These are phyloP conservation scores for Biscutella laevigata DNA, from an alignment of 441 rosid genomes.

Conservation along the genomic window DNA sequence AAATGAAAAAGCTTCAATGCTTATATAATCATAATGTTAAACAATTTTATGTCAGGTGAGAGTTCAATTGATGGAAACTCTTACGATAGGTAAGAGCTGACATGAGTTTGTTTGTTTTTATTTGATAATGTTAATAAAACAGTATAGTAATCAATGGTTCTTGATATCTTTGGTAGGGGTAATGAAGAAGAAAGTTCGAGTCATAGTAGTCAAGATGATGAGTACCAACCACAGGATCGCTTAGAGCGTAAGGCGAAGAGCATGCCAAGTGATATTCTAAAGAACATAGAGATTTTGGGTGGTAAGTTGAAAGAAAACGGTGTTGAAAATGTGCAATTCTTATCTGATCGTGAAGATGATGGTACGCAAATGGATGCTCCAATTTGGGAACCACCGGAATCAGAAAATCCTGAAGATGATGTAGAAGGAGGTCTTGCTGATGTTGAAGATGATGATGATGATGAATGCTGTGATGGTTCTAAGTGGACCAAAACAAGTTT, in stretches of 20 bases:
- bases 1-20: not conserved
- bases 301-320: conserved; percentile 28
- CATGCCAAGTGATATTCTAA: conserved; percentile 28
- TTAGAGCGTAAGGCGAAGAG: conserved; percentile 30
- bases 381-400: conserved; percentile 91
- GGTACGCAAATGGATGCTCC: conserved; percentile 25
- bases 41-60: conserved; percentile 44
- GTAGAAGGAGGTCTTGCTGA: conserved; percentile 44
- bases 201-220: conserved; percentile 30
- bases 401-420: conserved; percentile 62
- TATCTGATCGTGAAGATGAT: conserved; percentile 30
- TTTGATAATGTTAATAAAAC: not conserved
- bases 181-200: conserved; percentile 40
- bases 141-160: not conserved
- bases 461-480: conserved; percentile 66
- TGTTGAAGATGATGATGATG: conserved; percentile 58
- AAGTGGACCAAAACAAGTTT: conserved; percentile 62
- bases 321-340: conserved; percentile 21
- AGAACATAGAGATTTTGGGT: conserved; percentile 39
- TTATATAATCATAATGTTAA: conserved; percentile 11
- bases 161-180: conserved; percentile 37
- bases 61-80: conserved; percentile 60
- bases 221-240: conserved; percentile 25
- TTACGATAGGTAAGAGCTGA: conserved; percentile 39
- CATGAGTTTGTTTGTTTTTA: not conserved